These are phyloP conservation scores for Boechera retrofracta DNA, from an alignment of 345 rosid genomes.

Conservation along the genomic window DNA sequence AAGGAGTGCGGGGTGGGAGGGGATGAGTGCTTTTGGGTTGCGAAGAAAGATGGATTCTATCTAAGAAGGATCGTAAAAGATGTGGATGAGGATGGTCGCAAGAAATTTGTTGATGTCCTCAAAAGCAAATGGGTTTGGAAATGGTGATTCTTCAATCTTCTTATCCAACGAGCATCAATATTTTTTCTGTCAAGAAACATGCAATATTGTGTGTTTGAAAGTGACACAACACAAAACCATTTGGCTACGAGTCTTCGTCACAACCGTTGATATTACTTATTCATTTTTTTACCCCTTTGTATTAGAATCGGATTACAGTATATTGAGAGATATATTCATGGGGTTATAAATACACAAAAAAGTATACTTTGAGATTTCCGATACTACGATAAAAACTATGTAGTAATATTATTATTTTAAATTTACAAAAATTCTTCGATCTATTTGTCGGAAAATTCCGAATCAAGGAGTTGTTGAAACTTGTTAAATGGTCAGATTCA, in stretches of 20 bases:
- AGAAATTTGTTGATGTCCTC: slow-evolving; percentile 22
- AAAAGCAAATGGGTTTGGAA: slow-evolving; percentile 46
- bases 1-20: slow-evolving; percentile 19
- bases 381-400: neutral
- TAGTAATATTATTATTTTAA: neutral
- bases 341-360: slow-evolving; percentile 17
- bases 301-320: neutral
- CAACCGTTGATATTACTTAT: neutral
- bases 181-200: neutral
- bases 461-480: no score
- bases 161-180: neutral
- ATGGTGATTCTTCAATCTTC: slow-evolving; percentile 30
- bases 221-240: neutral
- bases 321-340: slow-evolving; percentile 7
- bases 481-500: no score
- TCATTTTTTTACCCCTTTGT: neutral
- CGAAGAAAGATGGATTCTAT: slow-evolving; percentile 39
- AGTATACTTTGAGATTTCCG: neutral
- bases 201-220: neutral
- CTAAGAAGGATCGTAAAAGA: slow-evolving; percentile 12
- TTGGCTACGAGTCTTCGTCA: neutral
- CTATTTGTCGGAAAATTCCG: no score
- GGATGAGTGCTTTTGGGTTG: slow-evolving; percentile 40
- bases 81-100: neutral
- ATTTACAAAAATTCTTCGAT: no score